Evolutionary conservation across 2,329 filamentous ascomycete genomes (phyloP), one percentile per base, ranked within the genome.

Genomic region (Fusarium luffae): DNA sequence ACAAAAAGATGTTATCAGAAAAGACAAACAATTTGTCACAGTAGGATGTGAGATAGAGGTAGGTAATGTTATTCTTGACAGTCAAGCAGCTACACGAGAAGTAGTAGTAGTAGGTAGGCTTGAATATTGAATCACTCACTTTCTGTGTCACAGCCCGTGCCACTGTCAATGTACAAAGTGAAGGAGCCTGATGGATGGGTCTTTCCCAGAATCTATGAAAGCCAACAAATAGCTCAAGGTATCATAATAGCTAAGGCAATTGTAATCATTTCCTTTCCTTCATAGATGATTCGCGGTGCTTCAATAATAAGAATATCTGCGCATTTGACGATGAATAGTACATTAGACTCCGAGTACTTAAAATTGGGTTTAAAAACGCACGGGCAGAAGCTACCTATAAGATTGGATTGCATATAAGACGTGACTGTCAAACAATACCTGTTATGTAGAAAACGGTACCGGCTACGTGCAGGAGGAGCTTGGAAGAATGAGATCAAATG

Each of bases 211-310:
- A 21, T n/a, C 23, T 40, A 28, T 30, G 10, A 27, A 49, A 37
- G 34, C 18, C 18, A 37, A 44, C 10, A 40, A 42, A 19, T 19
- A 27, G 30, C 54, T 54, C 37, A 66, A 48, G 25, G 30, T 54
- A 65, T 65, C 61, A 59, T 52, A 23, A 19, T 65, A 28, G 21
- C n/a, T 32, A 40, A 28, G 21, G 16, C 37, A 63, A 12, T n/a
- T 30, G n/a, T 42, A 16, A 23, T 30, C 27, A 23, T 37, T 19
- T 32, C 10, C 23, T 37, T 19, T 40, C 13, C 23, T 64, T 21
- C 41, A 43, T 54, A 34, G 27, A 54, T 14, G 23, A 34, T n/a
- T 40, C 43, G 51, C 23, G 51, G 55, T 52, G 32, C 16, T 43
- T 16, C 28, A 42, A 34, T 21, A 23, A 37, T 13, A 14, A 37